These are phyloP conservation scores for Apiospora marii DNA, from an alignment of 2,329 filamentous ascomycete species.

Conservation along the genomic window DNA sequence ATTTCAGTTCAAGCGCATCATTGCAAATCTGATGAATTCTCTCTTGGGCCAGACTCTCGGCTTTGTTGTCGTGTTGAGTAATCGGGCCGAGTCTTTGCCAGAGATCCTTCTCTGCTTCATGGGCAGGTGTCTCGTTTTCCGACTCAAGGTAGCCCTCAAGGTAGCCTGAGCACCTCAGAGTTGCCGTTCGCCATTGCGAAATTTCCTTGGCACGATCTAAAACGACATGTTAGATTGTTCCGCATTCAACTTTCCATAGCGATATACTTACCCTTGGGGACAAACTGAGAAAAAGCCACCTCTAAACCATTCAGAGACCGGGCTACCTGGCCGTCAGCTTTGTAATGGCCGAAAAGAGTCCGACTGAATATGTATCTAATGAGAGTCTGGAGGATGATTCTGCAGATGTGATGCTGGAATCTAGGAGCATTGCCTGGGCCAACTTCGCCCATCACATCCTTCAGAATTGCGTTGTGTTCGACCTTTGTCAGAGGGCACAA, in stretches of 20 bases:
- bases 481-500: fast-evolving
- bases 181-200: not conserved
- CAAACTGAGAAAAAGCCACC: not conserved
- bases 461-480: not conserved
- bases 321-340: fast-evolving
- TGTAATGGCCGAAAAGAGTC: not conserved
- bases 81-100: not conserved
- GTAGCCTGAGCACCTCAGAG: not conserved
- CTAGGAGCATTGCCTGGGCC: not conserved
- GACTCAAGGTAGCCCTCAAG: not conserved
- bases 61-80: not conserved
- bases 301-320: not conserved
- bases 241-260: not conserved
- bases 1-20: not conserved
- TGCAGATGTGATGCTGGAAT: not conserved
- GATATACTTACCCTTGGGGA: not conserved
- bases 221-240: not conserved
- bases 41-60: not conserved
- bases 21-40: not conserved
- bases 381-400: not conserved
- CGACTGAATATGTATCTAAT: not conserved
- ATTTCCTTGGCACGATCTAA: not conserved
- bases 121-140: not conserved
- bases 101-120: not conserved
- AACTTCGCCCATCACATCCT: not conserved